A percentile compares a stretch with the other conserved stretches of the same genome.
Evolutionary conservation across 1,284 basidiomycete genomes (phyloP).

Genomic region (Agaricales sp.): DNA sequence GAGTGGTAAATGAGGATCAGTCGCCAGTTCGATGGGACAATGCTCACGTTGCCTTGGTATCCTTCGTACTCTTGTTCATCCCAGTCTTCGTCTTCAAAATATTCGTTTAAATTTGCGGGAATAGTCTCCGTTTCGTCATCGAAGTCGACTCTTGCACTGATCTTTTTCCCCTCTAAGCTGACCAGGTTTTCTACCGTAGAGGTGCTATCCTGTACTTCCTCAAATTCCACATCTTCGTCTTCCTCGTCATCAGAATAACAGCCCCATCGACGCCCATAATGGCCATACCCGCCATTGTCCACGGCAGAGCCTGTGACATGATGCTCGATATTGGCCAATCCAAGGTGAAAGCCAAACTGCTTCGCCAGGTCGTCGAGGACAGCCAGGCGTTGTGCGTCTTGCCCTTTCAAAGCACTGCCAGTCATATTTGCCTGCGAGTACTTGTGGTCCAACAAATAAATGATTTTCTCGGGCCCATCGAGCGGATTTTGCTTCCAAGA

Average conservation of each 20-base stretch:
- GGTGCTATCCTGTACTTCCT: conserved; percentile 17
- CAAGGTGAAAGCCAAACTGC: conserved; percentile 15
- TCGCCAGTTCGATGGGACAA: no score
- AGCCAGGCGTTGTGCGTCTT: conserved; percentile 15
- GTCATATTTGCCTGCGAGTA: conserved; percentile 15
- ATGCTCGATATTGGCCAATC: conserved; percentile 27
- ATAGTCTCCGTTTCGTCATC: conserved; percentile 24
- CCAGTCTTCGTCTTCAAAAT: no score
- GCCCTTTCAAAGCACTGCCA: conserved; percentile 15
- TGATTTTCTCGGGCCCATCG: conserved; percentile 13
- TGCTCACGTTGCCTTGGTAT: no score
- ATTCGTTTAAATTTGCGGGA: no score
- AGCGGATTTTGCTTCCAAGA: conserved; percentile 21
- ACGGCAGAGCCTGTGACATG: conserved; percentile 21
- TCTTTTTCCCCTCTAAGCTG: conserved; percentile 22
- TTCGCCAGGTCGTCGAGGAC: conserved; percentile 9
- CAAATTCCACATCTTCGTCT: conserved; percentile 18
- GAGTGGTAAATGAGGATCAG: no score
- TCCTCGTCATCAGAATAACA: conserved; percentile 13
- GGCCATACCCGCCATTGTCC: conserved; percentile 16
- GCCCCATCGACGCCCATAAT: conserved; percentile 2
- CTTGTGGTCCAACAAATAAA: conserved; percentile 18
- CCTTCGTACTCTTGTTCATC: no score
- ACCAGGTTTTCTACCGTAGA: conserved; percentile 22
- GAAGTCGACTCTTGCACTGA: conserved; percentile 16